These are phyloP conservation scores for Rhypophila decipiens DNA, from an alignment of 495 filamentous ascomycete species.

Conservation along the genomic window DNA sequence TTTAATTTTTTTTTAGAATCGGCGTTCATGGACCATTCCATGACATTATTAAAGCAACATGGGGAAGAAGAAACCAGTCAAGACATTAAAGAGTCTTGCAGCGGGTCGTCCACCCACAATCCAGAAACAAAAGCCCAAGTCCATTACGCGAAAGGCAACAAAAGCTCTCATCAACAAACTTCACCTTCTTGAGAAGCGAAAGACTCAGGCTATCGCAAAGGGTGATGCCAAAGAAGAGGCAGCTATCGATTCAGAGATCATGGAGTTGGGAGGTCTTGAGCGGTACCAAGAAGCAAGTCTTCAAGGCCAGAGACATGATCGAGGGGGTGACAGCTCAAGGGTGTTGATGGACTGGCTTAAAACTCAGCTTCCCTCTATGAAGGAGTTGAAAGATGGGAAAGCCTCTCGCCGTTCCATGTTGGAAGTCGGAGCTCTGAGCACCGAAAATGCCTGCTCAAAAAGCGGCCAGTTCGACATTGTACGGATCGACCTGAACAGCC, in stretches of 20 bases:
- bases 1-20: too few relatives aligned
- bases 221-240: slow-evolving; percentile 53
- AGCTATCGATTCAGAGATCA: slow-evolving; percentile 48
- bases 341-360: slow-evolving; percentile 82
- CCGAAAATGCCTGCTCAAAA: slow-evolving; percentile 74
- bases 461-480: slow-evolving; percentile 64
- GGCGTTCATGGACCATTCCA: not conserved
- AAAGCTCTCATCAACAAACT: slow-evolving; percentile 76
- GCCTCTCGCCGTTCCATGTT: slow-evolving; percentile 58
- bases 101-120: slow-evolving; percentile 60
- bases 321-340: slow-evolving; percentile 87
- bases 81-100: slow-evolving; percentile 48
- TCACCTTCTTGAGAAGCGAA: slow-evolving; percentile 75
- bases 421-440: slow-evolving; percentile 85
- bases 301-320: slow-evolving; percentile 71
- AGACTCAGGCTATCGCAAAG: slow-evolving; percentile 56
- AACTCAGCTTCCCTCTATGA: slow-evolving; percentile 25
- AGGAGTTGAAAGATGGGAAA: slow-evolving; percentile 14
- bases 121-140: slow-evolving; percentile 34
- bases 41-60: slow-evolving; percentile 15
- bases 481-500: slow-evolving; percentile 87
- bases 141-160: slow-evolving; percentile 72
- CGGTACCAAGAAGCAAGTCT: slow-evolving; percentile 87
- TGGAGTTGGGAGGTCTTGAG: slow-evolving; percentile 66
- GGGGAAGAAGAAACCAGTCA: slow-evolving; percentile 27